Evolutionary conservation across 2,329 filamentous ascomycete genomes (phyloP), one percentile per base, ranked within the genome.

Genomic region (Orbilia brochopaga): DNA sequence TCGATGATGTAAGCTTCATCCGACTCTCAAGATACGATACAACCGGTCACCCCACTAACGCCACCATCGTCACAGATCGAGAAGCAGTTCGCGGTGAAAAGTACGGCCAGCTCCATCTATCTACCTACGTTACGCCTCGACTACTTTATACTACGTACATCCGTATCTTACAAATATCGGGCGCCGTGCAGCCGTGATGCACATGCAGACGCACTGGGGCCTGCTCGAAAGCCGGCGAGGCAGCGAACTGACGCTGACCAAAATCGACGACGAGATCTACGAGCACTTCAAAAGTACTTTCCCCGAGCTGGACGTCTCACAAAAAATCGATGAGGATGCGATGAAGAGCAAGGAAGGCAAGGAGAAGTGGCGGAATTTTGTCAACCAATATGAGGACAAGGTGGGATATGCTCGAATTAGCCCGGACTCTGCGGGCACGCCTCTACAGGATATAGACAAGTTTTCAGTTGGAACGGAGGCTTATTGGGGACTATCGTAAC

Each of bases 311-410:
- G 90, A 99, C 80, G 87, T 92, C 0, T 85, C 87, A 17, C 87
- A 82, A 46, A 90, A 89, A 10, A 88, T 99, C 75, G 81, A 96
- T 79, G 94, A 99, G 82, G 89, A 96, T 76, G 84, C 90, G 77
- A 97, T 99, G 93, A 99, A 99, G 88, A 97, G 91, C 85, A 95
- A 96, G 83, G 81, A 83, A 13, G 93, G 93, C 79, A 99, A 99
- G 84, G 91, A 95, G 81, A 85, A 86, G 79, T 99, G 94, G 94
- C 87, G 94, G 77, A 90, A 89, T 75, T 99, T 97, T 82, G 90
- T 97, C 85, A 92, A 90, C 84, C 83, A 85, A 74, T 99, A 97
- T 80, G 92, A 97, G 82, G 92, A 96, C 81, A 93, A 86, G 81
- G 75, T 76, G 55, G 37, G 37, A 42, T 15, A 2, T 15, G 3